These are phyloP conservation scores for Mortierella sp. DNA, from an alignment of 371 early-diverging fungal species.

Conservation along the genomic window DNA sequence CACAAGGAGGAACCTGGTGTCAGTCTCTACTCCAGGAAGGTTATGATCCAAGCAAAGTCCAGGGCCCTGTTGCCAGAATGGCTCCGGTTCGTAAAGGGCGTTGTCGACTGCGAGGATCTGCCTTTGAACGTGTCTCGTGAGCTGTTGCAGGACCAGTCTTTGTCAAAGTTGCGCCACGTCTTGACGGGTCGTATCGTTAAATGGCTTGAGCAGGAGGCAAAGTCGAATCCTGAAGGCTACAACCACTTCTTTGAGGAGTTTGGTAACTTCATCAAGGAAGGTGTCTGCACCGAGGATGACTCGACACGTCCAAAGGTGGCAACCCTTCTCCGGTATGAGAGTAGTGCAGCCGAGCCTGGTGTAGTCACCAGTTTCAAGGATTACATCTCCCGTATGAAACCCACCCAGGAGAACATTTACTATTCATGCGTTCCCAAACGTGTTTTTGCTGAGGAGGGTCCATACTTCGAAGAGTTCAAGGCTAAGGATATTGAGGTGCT, in stretches of 20 bases:
- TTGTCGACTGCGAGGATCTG: constrained; percentile 97
- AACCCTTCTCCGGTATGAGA: constrained; percentile 88
- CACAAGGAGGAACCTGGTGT: constrained; percentile 78
- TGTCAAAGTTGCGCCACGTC: constrained; percentile 77
- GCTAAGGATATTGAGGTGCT: constrained; percentile 83
- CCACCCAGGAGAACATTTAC: constrained; percentile 94
- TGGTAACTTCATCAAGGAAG: constrained; percentile 89
- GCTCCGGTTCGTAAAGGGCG: constrained; percentile 87
- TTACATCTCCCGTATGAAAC: constrained; percentile 87
- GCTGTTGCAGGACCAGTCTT: constrained; percentile 89
- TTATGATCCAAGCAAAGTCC: constrained; percentile 82
- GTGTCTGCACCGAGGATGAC: constrained; percentile 84
- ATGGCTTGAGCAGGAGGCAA: constrained; percentile 81
- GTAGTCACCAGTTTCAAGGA: constrained; percentile 85
- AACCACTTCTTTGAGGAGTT: constrained; percentile 87
- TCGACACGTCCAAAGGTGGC: constrained; percentile 77
- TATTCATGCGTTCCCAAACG: constrained; percentile 86
- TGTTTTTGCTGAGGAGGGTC: constrained; percentile 82
- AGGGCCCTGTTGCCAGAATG: constrained; percentile 81
- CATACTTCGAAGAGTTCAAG: constrained; percentile 90
- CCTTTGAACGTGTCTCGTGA: constrained; percentile 98
- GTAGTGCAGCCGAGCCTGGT: constrained; percentile 68
- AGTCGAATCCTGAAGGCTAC: constrained; percentile 77
- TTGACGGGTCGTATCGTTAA: constrained; percentile 78
- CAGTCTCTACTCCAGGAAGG: constrained; percentile 82